Base-by-base conservation (phyloP, 768 basidiomycete species). In the Xerocomus potaroensis region DNA sequence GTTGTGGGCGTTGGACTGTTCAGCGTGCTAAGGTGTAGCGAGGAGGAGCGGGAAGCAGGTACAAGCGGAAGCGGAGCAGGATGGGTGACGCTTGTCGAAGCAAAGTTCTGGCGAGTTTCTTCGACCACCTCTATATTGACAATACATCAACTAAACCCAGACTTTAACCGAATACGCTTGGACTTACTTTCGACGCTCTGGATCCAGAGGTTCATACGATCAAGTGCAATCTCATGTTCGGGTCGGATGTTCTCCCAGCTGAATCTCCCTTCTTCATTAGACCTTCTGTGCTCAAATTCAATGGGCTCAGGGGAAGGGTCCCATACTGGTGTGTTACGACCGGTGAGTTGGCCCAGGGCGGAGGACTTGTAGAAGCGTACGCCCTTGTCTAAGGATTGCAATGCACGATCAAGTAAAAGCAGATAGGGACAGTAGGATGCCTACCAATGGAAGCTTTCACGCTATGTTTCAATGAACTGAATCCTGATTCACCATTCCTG, bases 171-270 rank as follows among this genome's bases (percentile, higher is more conserved):
- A 23, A 38, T 19, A 30, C 4, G 3, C 4, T 24, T 27, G 29
- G 8, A 78, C 87, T 60, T 63, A 90, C 89, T 84, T 67, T 91
- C 88, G 14, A 90, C 85, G 48, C 81, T 87, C 54, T 78, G 78
- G 67, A 89, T 84, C 90, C 90, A 91, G 43, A 84, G 69, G 1
- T 80, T 76, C 84, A 91, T 82, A 42, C 88, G 73, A 54, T 91
- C 87, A 3, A 69, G 51, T 12, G 63, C 66, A 4, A 63, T 52
- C 37, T 66, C 61, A 16, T 50, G 55, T 38, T 66, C 64, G 4
- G 64, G 62, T 5, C 64, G 59, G 16, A 68, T 68, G 18, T 66
- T 51, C 45, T 66, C 64, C 62, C 66, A 66, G 27, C 64, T 66
- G 35, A 66, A 66, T 23, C 64, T 55, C 24, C 66, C 64, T 42